Percentiles rank a stretch among this genome's conserved stretches.
These are phyloP conservation scores for Poronia punctata DNA, from an alignment of 495 filamentous ascomycete species.

Conservation along the genomic window DNA sequence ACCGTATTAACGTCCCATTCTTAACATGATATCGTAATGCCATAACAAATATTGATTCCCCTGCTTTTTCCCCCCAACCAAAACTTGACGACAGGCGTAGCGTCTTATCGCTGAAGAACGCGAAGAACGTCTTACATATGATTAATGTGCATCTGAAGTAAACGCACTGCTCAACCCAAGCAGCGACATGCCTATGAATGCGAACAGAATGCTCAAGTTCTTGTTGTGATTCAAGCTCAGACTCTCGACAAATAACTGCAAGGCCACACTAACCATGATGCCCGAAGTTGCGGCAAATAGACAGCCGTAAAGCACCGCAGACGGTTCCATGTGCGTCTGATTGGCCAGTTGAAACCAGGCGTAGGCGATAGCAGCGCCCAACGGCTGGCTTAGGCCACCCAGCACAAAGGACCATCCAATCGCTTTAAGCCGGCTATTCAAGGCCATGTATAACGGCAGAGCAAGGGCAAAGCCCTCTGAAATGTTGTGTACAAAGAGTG, in stretches of 20 bases:
- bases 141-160: conserved; percentile 43
- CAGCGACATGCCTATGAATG: conserved; percentile 83
- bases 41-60: neutral
- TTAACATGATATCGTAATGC: too few species aligned
- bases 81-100: neutral
- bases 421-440: conserved; percentile 65
- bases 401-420: conserved; percentile 79
- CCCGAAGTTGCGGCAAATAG: conserved; percentile 88
- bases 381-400: conserved; percentile 79
- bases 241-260: conserved; percentile 85
- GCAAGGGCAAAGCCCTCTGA: conserved; percentile 94
- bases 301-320: conserved; percentile 71
- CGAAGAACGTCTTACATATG: too few species aligned
- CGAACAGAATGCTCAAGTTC: conserved; percentile 73
- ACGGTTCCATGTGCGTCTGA: conserved; percentile 43
- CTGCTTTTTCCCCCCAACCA: neutral
- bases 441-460: conserved; percentile 81
- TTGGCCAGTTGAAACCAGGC: conserved; percentile 67
- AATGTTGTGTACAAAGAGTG: conserved; percentile 96
- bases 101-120: too few species aligned
- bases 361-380: conserved; percentile 77
- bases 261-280: conserved; percentile 87
- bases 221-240: conserved; percentile 73
- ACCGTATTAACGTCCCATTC: too few species aligned
- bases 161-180: conserved; percentile 83